A percentile compares a stretch with the other conserved stretches of the same genome.
phyloP scores from a whole-genome alignment of 2,329 filamentous ascomycete species.

The Dactylellina drechsleri region DNA sequence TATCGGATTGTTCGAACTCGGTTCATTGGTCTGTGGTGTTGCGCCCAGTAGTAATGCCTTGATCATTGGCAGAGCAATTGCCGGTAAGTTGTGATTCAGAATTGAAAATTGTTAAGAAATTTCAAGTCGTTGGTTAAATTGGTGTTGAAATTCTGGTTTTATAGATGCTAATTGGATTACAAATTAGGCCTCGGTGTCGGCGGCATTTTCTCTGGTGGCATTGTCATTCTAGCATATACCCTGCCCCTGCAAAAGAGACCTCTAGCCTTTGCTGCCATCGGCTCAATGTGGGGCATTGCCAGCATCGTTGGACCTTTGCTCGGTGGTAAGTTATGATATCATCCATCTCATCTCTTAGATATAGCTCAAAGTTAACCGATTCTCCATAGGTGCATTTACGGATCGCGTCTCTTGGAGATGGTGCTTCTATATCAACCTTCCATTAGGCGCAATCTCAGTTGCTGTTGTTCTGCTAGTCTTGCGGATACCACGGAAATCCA shows the following conservation, averaged over 20 bases:
- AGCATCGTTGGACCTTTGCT: slow-evolving; percentile 66
- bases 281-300: slow-evolving; percentile 65
- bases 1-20: slow-evolving; percentile 59
- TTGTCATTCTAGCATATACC: slow-evolving; percentile 64
- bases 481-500: slow-evolving; percentile 59
- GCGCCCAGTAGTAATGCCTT: slow-evolving; percentile 66
- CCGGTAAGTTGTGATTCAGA: slow-evolving; percentile 62
- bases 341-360: neutral
- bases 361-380: neutral
- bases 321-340: slow-evolving; percentile 61
- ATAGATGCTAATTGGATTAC: slow-evolving; percentile 1
- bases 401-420: slow-evolving; percentile 65
- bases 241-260: slow-evolving; percentile 59
- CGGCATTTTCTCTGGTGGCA: slow-evolving; percentile 67
- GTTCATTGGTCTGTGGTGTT: slow-evolving; percentile 68
- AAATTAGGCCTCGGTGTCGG: slow-evolving; percentile 67
- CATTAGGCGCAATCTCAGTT: slow-evolving; percentile 67
- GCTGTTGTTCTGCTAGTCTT: slow-evolving; percentile 66
- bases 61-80: slow-evolving; percentile 68
- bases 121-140: neutral
- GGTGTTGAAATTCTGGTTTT: neutral
- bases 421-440: slow-evolving; percentile 72
- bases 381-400: slow-evolving; percentile 65
- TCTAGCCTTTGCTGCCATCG: slow-evolving; percentile 59
- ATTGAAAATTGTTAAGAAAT: neutral